Percentiles rank a stretch among this genome's conserved stretches.
Conservation (phyloP, 352 stramenopile species). For the Pythium rishiriense region DNA sequence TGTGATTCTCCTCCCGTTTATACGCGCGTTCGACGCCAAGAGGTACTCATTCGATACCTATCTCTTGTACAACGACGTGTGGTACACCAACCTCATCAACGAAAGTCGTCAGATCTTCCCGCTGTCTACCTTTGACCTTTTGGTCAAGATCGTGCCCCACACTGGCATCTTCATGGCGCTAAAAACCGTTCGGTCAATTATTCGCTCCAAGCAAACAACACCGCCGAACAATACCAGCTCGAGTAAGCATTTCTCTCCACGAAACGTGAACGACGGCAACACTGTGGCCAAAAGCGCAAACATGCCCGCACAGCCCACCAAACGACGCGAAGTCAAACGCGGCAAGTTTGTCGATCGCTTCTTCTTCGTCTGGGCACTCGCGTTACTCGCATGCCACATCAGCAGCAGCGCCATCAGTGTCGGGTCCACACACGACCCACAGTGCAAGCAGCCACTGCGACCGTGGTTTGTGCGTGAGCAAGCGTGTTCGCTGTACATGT, state of each 20-base stretch:
- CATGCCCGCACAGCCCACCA: background rate
- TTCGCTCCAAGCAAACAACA: background rate
- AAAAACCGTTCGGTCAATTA: background rate
- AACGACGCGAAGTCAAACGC: background rate
- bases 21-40: background rate
- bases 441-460: slow-evolving; percentile 12
- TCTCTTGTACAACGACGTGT: slow-evolving; percentile 26
- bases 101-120: slow-evolving; percentile 27
- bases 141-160: slow-evolving; percentile 24
- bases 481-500: slow-evolving; percentile 13
- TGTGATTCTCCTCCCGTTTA: slow-evolving; percentile 24
- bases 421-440: background rate
- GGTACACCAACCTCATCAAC: slow-evolving; percentile 21
- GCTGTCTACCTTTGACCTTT: slow-evolving; percentile 4
- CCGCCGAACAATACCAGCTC: background rate
- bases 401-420: background rate
- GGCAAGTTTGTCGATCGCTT: background rate
- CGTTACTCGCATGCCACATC: slow-evolving; percentile 6
- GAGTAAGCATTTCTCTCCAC: background rate
- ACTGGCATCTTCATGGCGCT: slow-evolving; percentile 22
- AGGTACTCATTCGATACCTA: slow-evolving; percentile 12
- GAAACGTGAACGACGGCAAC: background rate
- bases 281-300: background rate
- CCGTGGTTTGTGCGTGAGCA: slow-evolving; percentile 12
- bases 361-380: slow-evolving; percentile 6